Base-by-base conservation (phyloP, 495 filamentous ascomycete genomes). In the Oidiodendron maius region DNA sequence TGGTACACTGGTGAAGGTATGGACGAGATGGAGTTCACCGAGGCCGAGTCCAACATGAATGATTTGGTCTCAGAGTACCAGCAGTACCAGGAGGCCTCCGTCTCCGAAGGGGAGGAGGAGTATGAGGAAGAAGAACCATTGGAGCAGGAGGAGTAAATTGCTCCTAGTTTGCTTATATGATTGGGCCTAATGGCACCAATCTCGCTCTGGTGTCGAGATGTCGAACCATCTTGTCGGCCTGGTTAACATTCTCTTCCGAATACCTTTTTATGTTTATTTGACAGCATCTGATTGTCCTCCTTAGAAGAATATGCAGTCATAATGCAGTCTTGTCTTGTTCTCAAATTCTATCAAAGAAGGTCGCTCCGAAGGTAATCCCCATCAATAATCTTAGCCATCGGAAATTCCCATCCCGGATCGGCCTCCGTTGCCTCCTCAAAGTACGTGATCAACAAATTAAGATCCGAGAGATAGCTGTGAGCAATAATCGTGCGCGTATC, bases 11-110 rank as follows among this genome's bases (percentile, higher is more conserved):
- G 91, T 66, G 93, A 99, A 83, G 93, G 93, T 78, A 99, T 99
- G 93, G 93, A 99, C 76, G 93, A 99, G 86, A 97, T 97, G 93
- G 93, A 99, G 78, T 99, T 99, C 76, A 97, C 93, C 67, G 94
- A 97, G 81, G 93, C 93, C 61, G 93, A 99, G 86, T 91, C 86
- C 78, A 99, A 99, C 79, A 99, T 99, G 93, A 99, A 97, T 78
- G 93, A 99, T 72, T 77, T 99, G 70, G 93, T 99, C 54, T 96
- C 91, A 50, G 93, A 99, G 71, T 99, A 99, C 81, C 93, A 99
- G 81, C 94, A 99, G 71, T 99, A 99, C 81, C 93, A 99, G 81
- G 93, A 99, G 65, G 93, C 93, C 62, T 87, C 87, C 58, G 79
- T 96, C 64, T 80, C 79, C 48, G 79, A 82, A 64, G 79, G 81